A percentile compares a stretch with the other conserved stretches of the same genome.
Conservation (phyloP, 768 basidiomycete genomes). For the Boletus sp. region DNA sequence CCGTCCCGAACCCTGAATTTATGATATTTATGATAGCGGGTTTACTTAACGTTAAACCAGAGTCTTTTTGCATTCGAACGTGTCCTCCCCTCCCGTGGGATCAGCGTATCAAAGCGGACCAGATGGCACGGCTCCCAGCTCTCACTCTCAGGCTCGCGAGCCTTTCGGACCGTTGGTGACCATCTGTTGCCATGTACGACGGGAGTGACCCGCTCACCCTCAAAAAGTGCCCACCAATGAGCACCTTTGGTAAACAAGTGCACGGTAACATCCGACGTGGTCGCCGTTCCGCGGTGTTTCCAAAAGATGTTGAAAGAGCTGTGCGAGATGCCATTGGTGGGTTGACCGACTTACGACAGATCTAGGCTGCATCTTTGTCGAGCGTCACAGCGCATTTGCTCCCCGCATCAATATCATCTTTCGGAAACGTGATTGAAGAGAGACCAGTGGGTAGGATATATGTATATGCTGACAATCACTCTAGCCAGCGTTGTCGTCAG, state of each 20-base stretch:
- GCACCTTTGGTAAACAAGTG: background rate
- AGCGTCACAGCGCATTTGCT: background rate
- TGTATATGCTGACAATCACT: background rate
- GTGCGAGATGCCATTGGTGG: background rate
- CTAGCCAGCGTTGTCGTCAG: background rate
- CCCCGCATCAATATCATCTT: background rate
- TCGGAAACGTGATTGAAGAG: background rate
- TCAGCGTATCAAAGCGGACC: background rate
- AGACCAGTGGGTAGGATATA: background rate
- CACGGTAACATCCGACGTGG: background rate
- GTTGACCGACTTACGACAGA: background rate
- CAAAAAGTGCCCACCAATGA: background rate
- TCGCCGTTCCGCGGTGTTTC: background rate
- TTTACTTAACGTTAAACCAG: background rate
- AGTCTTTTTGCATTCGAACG: background rate
- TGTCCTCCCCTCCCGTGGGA: too few species aligned
- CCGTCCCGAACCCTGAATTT: background rate
- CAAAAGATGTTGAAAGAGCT: background rate
- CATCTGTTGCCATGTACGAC: background rate
- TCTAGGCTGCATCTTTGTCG: too few species aligned
- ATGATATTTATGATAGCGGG: background rate
- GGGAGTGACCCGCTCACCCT: background rate
- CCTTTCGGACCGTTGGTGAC: background rate
- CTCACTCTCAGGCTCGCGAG: background rate
- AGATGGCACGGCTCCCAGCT: background rate